phyloP scores from a whole-genome alignment of 306 rosid genomes.

The Elaeagnus macrophylla region DNA sequence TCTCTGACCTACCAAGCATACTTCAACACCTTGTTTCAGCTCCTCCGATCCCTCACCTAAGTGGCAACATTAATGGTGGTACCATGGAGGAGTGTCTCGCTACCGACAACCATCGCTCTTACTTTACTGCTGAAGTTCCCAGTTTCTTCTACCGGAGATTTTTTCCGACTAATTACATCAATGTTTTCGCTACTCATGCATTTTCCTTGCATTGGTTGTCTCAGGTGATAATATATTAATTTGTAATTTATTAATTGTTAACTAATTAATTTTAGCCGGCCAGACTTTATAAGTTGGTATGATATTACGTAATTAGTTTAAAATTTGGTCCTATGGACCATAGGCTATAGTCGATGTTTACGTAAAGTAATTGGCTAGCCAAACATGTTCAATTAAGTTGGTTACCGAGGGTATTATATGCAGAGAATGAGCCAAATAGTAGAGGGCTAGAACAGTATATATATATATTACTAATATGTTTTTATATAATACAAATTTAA shows the following conservation, averaged over 20 bases:
- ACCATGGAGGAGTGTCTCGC: slow-evolving; percentile 91
- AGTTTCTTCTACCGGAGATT: slow-evolving; percentile 83
- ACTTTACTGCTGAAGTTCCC: slow-evolving; percentile 85
- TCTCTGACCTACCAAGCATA: slow-evolving; percentile 95
- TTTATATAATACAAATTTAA: too few species aligned
- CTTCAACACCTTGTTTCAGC: slow-evolving; percentile 87
- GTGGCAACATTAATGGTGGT: slow-evolving; percentile 34
- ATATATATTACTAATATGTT: too few species aligned
- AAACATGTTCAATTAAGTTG: slow-evolving; percentile 1
- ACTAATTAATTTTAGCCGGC: too few species aligned
- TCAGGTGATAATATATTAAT: too few species aligned
- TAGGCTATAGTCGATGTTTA: too few species aligned
- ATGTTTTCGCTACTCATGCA: slow-evolving; percentile 77
- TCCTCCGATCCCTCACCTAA: slow-evolving; percentile 74
- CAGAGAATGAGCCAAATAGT: too few species aligned
- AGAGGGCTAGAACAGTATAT: too few species aligned
- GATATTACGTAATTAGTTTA: too few species aligned
- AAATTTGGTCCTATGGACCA: too few species aligned
- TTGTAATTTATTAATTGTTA: too few species aligned
- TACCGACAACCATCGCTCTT: slow-evolving; percentile 57
- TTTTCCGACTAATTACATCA: slow-evolving; percentile 70
- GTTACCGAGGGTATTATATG: slow-evolving; percentile 10
- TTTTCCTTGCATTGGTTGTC: slow-evolving; percentile 96
- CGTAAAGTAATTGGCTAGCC: too few species aligned
- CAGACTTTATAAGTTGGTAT: too few species aligned